Conservation (phyloP, 805 yeast genomes). For the Lipomyces oligophaga region DNA sequence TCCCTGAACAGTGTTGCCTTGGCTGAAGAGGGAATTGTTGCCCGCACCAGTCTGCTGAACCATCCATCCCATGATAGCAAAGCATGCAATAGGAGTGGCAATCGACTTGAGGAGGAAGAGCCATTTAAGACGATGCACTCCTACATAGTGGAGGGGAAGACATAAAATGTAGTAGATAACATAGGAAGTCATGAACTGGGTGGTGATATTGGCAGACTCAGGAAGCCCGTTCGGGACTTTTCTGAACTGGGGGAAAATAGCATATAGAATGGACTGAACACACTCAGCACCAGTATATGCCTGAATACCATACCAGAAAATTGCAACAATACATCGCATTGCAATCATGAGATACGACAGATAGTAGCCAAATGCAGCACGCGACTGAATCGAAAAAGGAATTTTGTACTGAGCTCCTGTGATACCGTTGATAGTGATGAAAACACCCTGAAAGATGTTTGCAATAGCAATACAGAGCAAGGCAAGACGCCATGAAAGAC, state of each 20-base stretch:
- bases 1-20: constrained; percentile 33
- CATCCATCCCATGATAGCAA: constrained; percentile 24
- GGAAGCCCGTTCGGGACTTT: constrained; percentile 43
- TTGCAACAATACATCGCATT: constrained; percentile 44
- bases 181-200: constrained; percentile 29
- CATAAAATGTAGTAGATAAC: constrained; percentile 18
- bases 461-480: constrained; percentile 46
- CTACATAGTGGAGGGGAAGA: constrained; percentile 24
- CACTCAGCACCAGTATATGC: constrained; percentile 48
- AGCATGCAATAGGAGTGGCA: constrained; percentile 19
- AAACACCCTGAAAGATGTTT: constrained; percentile 40
- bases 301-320: constrained; percentile 48
- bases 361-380: constrained; percentile 47
- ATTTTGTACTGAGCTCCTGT: constrained; percentile 50
- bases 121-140: constrained; percentile 14
- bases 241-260: constrained; percentile 42
- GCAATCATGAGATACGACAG: constrained; percentile 46
- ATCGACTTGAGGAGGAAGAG: constrained; percentile 22
- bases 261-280: constrained; percentile 40
- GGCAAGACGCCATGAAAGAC: constrained; percentile 44
- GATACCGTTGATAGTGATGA: constrained; percentile 46
- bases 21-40: constrained; percentile 16
- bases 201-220: constrained; percentile 37
- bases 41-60: constrained; percentile 20
- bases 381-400: constrained; percentile 46